Percentiles rank a stretch among this genome's conserved stretches.
These are phyloP conservation scores for Claviceps maximensis DNA, from an alignment of 2,329 filamentous ascomycete genomes.

Conservation along the genomic window DNA sequence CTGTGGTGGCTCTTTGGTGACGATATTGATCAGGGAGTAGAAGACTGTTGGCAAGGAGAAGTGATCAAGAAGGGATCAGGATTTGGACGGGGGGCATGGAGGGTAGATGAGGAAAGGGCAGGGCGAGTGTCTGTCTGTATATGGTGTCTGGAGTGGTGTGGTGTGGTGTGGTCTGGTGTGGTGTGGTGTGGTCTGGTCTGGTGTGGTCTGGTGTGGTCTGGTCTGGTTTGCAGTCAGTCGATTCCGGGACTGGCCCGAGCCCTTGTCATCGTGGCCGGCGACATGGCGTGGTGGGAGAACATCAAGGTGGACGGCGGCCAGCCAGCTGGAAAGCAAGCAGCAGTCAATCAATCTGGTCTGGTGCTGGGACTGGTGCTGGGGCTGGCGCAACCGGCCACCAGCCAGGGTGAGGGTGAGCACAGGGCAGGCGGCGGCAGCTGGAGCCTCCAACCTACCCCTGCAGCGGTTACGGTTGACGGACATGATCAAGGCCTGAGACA, in stretches of 20 bases:
- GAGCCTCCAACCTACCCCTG: conserved; percentile 6
- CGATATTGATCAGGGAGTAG: conserved; percentile 19
- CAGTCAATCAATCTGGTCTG: no score
- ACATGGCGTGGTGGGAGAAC: conserved; percentile 5
- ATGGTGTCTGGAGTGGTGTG: background rate
- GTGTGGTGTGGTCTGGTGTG: no score
- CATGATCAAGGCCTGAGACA: conserved; percentile 5
- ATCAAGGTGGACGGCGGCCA: background rate
- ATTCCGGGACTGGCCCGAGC: conserved; percentile 5
- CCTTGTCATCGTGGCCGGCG: conserved; percentile 8
- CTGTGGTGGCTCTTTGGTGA: conserved; percentile 16
- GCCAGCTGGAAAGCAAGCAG: background rate
- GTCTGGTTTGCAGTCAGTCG: conserved; percentile 8
- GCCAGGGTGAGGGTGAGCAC: conserved; percentile 11
- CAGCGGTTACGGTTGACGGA: conserved; percentile 2
- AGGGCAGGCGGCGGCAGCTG: background rate
- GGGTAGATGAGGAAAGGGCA: conserved; percentile 24
- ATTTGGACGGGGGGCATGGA: conserved; percentile 17
- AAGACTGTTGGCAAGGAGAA: conserved; percentile 14
- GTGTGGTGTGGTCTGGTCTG: no score
- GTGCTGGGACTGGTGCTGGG: no score
- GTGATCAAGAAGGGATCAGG: conserved; percentile 11
- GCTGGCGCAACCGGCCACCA: conserved; percentile 8
- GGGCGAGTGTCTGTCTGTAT: conserved; percentile 4
- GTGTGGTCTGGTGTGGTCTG: background rate